Evolutionary conservation across 2,329 filamentous ascomycete genomes (phyloP), one percentile per base, ranked within the genome.

Genomic region (Microsporum canis): DNA sequence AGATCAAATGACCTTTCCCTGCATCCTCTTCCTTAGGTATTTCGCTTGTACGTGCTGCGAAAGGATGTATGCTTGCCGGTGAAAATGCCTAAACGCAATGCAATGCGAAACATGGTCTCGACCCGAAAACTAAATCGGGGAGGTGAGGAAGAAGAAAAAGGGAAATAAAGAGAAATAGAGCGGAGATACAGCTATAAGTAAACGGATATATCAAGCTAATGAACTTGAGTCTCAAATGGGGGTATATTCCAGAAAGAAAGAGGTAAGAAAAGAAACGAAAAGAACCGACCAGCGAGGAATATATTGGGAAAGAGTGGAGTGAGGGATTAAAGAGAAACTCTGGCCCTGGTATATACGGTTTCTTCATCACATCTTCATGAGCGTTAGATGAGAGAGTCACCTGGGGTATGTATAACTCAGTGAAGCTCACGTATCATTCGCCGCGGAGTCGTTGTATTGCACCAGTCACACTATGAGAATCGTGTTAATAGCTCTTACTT

Each of bases 391-490:
- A 23, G 17, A 36, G 34, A 36, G 34, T n/a, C 6, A 3, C 10
- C 6, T 12, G 12, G 14, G 7, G 5, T 33, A 55, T 17, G 14
- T 23, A 23, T 3, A 55, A 31, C 23, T 17, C 36, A 55, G 49
- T 55, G 49, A 29, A 34, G 49, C 12, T 36, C 49, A 34, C 49
- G 49, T 31, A 55, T 55, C 49, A 55, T 55, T 34, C 49, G 49
- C 14, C 49, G 49, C 8, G 49, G 10, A 36, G 49, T 55, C 17
- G 71, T 73, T 27, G 71, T 73, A 63, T 76, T 76, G 65, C 75
- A 77, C 75, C 75, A 76, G 63, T 76, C 74, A 64, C 75, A 75
- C 73, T 76, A 49, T 64, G 62, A 58, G n/a, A 43, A 14, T 5
- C 27, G 27, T 12, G 60, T 55, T 55, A 55, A 62, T 43, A 56